Conservation (phyloP, 2,329 filamentous ascomycete species). For the Penicillium sclerotiorum region DNA sequence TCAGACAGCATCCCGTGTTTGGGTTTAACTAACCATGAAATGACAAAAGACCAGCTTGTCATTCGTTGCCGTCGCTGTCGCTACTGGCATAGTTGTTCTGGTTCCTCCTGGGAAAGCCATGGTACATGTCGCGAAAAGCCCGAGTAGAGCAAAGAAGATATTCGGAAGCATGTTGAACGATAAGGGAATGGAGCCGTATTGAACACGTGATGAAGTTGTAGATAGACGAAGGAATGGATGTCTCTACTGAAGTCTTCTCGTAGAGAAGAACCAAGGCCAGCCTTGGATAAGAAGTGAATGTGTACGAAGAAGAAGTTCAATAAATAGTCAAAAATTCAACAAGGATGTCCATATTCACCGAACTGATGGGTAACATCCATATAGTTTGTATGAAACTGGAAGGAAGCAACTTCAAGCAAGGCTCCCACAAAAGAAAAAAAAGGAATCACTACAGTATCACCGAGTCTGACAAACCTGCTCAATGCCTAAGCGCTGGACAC, state of each 20-base stretch:
- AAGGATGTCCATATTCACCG: too few relatives aligned
- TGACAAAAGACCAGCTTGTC: constrained; percentile 47
- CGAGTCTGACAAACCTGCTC: constrained; percentile 9
- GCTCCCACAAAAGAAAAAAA: too few relatives aligned
- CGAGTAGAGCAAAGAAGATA: background rate
- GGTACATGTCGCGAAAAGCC: constrained; percentile 11
- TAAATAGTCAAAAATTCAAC: too few relatives aligned
- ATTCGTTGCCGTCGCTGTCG: background rate
- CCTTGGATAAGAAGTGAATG: background rate
- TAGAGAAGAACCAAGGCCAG: background rate
- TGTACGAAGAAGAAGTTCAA: background rate
- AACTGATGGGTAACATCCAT: too few relatives aligned
- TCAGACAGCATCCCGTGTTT: too few relatives aligned
- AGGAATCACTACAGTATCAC: constrained; percentile 11
- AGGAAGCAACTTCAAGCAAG: too few relatives aligned
- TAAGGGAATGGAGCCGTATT: background rate
- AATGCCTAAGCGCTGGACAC: constrained; percentile 1
- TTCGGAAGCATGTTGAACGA: background rate
- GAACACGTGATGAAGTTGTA: too few relatives aligned
- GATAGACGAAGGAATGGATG: background rate
- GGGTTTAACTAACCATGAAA: constrained; percentile 51
- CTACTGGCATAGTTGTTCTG: background rate
- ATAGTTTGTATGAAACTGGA: too few relatives aligned
- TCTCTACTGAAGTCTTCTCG: background rate
- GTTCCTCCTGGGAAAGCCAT: constrained; percentile 18